Evolutionary conservation across 352 stramenopile genomes (phyloP).

Genomic region (Pythium rishiriense): DNA sequence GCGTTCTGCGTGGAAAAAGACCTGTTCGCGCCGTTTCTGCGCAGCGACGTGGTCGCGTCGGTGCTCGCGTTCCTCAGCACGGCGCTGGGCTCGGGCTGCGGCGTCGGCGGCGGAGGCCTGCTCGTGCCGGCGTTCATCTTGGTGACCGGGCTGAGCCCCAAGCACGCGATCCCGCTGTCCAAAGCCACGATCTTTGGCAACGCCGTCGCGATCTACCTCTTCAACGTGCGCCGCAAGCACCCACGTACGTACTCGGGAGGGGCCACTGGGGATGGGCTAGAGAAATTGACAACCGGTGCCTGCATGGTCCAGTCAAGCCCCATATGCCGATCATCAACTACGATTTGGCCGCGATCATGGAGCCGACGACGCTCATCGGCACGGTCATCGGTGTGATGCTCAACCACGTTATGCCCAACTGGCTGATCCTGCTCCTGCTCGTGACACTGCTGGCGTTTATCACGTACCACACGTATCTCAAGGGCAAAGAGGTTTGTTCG

Average conservation of each 20-base stretch:
- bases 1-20: constrained; percentile 84
- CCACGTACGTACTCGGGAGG: constrained; percentile 51
- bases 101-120: constrained; percentile 93
- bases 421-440: constrained; percentile 79
- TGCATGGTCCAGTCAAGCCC: constrained; percentile 40
- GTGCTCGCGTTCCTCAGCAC: constrained; percentile 83
- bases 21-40: constrained; percentile 73
- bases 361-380: constrained; percentile 90
- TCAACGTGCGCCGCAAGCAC: constrained; percentile 94
- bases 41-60: constrained; percentile 63
- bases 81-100: constrained; percentile 89
- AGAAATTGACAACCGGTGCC: background rate
- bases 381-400: constrained; percentile 82
- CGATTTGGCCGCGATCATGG: constrained; percentile 97
- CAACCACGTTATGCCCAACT: constrained; percentile 83
- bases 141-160: constrained; percentile 89
- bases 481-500: constrained; percentile 43
- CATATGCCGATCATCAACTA: constrained; percentile 97
- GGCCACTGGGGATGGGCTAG: background rate
- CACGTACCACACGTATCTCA: constrained; percentile 70
- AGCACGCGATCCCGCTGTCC: constrained; percentile 96
- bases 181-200: constrained; percentile 98
- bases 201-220: constrained; percentile 92
- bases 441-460: constrained; percentile 73
- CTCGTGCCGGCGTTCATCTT: constrained; percentile 98